Percentiles rank a stretch among this genome's conserved stretches.
These are phyloP conservation scores for Ustilago shanxiensis DNA, from an alignment of 1,284 basidiomycete genomes.

Conservation along the genomic window DNA sequence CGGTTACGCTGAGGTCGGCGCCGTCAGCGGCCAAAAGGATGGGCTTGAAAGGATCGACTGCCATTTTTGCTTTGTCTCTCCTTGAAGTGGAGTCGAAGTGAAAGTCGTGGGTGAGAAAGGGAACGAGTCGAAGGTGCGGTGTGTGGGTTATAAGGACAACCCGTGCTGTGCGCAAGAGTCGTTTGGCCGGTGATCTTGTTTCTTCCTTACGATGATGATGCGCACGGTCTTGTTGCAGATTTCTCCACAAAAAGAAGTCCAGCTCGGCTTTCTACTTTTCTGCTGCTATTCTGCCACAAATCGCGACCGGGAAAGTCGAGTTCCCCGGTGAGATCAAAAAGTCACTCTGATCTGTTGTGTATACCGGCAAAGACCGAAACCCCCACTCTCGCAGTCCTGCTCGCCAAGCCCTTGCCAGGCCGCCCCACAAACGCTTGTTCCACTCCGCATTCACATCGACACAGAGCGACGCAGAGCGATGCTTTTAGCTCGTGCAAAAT, in stretches of 20 bases:
- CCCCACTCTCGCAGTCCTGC: neutral
- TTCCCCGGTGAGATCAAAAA: slow-evolving; percentile 28
- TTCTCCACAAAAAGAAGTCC: slow-evolving; percentile 14
- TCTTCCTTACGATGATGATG: neutral
- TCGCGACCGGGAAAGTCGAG: slow-evolving; percentile 25
- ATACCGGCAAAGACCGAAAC: slow-evolving; percentile 4
- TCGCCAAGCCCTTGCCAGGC: slow-evolving; percentile 1
- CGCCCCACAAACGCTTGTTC: neutral
- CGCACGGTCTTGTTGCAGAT: slow-evolving; percentile 22
- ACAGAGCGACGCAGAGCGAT: neutral
- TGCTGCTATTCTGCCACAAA: neutral
- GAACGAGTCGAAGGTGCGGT: neutral
- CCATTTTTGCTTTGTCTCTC: slow-evolving; percentile 18
- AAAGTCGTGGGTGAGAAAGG: neutral
- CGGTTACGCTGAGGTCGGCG: slow-evolving; percentile 40
- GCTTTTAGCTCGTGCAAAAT: too few relatives aligned
- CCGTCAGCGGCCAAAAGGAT: slow-evolving; percentile 38
- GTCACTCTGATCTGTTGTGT: neutral
- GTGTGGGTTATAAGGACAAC: neutral
- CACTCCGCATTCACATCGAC: neutral
- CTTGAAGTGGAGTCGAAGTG: neutral
- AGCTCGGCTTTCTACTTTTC: slow-evolving; percentile 33
- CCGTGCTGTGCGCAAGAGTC: neutral
- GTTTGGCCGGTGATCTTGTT: slow-evolving; percentile 12
- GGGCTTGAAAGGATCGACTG: slow-evolving; percentile 56